These are phyloP conservation scores for Erysiphe pulchra DNA, from an alignment of 2,329 filamentous ascomycete genomes.

Conservation along the genomic window DNA sequence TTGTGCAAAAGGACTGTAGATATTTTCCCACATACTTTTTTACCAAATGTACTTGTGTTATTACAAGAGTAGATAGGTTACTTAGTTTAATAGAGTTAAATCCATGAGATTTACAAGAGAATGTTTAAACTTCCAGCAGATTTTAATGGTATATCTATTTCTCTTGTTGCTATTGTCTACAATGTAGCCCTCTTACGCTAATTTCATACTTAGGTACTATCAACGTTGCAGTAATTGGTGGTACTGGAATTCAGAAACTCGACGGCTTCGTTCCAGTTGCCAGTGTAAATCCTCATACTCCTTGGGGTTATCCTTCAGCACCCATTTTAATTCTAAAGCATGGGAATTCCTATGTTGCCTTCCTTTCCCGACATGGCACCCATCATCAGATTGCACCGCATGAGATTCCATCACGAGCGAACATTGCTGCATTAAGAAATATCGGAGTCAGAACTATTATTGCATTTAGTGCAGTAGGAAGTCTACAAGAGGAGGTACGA, in stretches of 20 bases:
- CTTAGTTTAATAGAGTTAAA: background rate
- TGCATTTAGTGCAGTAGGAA: constrained; percentile 86
- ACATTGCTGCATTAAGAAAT: constrained; percentile 86
- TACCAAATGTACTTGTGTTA: no score
- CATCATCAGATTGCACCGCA: constrained; percentile 81
- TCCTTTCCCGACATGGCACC: constrained; percentile 74
- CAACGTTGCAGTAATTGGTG: constrained; percentile 73
- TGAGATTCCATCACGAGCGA: constrained; percentile 83
- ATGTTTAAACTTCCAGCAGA: background rate
- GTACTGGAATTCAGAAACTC: constrained; percentile 73
- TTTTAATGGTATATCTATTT: background rate
- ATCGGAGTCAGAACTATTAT: constrained; percentile 79
- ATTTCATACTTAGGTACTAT: constrained; percentile 28
- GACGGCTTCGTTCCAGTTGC: constrained; percentile 71
- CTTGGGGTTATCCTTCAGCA: constrained; percentile 60
- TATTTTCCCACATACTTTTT: no score
- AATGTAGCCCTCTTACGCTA: background rate
- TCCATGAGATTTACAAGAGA: background rate
- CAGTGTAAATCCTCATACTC: constrained; percentile 48
- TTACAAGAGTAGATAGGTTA: no score
- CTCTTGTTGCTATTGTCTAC: background rate
- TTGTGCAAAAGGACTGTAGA: no score
- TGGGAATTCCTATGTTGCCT: constrained; percentile 58
- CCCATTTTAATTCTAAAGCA: constrained; percentile 76
- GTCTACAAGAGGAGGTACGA: constrained; percentile 73